These are phyloP conservation scores for Actinidia chinensis DNA, from an alignment of 179 eudicot genomes.

Conservation along the genomic window DNA sequence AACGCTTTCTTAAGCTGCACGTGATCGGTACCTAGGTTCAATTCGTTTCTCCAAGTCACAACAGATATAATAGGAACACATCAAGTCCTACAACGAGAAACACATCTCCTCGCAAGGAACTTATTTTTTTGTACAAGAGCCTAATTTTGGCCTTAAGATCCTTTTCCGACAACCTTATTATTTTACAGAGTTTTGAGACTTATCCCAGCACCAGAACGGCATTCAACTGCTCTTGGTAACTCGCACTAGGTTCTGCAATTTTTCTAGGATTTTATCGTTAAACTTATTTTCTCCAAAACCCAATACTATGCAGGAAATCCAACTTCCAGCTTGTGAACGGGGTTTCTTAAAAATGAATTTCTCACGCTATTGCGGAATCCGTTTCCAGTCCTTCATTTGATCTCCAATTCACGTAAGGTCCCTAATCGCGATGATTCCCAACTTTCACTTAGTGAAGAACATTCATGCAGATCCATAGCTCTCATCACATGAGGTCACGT, in stretches of 20 bases:
- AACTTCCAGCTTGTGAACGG: conserved; percentile 40
- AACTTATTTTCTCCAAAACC: conserved; percentile 57
- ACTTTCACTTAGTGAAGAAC: conserved; percentile 52
- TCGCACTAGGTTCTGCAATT: conserved; percentile 40
- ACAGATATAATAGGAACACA: conserved; percentile 50
- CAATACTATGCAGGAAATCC: conserved; percentile 60
- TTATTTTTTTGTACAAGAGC: conserved; percentile 46
- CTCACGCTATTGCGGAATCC: conserved; percentile 34
- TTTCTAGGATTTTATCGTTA: conserved; percentile 38
- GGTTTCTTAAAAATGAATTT: conserved; percentile 31
- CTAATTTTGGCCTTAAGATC: conserved; percentile 60
- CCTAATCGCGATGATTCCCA: conserved; percentile 38
- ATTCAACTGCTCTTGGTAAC: conserved; percentile 52
- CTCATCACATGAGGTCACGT: conserved; percentile 60
- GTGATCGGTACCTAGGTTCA: conserved; percentile 62
- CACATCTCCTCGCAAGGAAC: conserved; percentile 51
- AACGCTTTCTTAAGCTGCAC: conserved; percentile 57
- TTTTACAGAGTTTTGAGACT: conserved; percentile 55
- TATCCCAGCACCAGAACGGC: conserved; percentile 51
- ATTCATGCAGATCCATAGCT: conserved; percentile 58
- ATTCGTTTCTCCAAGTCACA: conserved; percentile 67
- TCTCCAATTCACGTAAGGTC: conserved; percentile 34
- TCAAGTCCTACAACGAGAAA: conserved; percentile 43
- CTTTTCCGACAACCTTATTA: conserved; percentile 43
- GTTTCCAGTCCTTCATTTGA: conserved; percentile 45